Base-by-base conservation (phyloP, 2,329 filamentous ascomycete genomes). In the Colletotrichum sp. region DNA sequence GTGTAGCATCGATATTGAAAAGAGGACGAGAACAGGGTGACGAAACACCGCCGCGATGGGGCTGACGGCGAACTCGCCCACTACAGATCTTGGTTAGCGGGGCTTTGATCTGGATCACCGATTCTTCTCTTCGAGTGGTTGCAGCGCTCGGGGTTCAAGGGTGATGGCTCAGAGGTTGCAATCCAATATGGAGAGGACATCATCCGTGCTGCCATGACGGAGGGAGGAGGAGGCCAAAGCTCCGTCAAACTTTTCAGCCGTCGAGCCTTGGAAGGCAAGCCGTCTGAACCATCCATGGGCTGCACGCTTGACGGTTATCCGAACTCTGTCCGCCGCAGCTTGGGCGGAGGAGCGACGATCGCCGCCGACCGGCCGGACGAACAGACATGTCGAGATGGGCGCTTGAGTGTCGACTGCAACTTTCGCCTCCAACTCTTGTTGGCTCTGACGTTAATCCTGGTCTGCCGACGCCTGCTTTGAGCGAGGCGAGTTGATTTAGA, bases 1-100 rank as follows among this genome's bases (percentile, higher is more conserved):
- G 27, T 68, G 70, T 75, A 63, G 63, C 73, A 59, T 68, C 44
- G 64, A 73, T 73, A 68, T 63, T 75, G 64, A n/a, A 48, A 68
- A 68, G 32, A 39, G 39, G 32, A 68, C 59, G 73, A 63, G 22
- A 27, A 32, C 73, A 75, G 64, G 69, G 73, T 75, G 64, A 64
- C 69, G 73, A 75, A 75, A 72, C 63, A 28, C 22, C 39, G 13
- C 64, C 39, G 32, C 5, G 63, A 75, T 68, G 69, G 73, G 73
- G 73, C 69, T 67, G 73, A 68, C 27, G 61, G 39, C 55, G 63
- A 64, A 61, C 36, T 72, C 63, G 48, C 27, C 71, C 71, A 74
- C 44, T 39, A 73, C 64, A 72, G 73, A 75, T 75, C 73, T 75
- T 75, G 73, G 63, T 68, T 72, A 64, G 73, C 69, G 73, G 73